Evolutionary conservation across 192 early-diverging fungal species (phyloP).

Genomic region (Umbelopsis sp.): DNA sequence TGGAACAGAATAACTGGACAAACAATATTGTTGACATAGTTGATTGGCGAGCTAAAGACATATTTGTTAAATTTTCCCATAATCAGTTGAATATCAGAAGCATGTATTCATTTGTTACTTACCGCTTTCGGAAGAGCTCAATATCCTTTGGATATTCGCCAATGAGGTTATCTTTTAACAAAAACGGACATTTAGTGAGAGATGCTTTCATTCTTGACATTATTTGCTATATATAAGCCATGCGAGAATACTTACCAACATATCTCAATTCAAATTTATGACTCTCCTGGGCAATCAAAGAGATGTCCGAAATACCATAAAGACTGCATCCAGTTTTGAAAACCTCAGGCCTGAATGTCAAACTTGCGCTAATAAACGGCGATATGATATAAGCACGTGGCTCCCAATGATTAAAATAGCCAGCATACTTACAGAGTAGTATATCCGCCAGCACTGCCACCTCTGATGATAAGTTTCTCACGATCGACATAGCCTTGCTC

Average conservation of each 20-base stretch:
- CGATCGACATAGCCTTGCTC: slow-evolving; percentile 57
- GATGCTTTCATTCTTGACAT: not conserved
- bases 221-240: too few relatives aligned
- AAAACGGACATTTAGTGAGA: not conserved
- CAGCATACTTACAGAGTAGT: slow-evolving; percentile 47
- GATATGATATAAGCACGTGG: not conserved
- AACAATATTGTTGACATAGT: slow-evolving; percentile 57
- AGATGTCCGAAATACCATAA: slow-evolving; percentile 76
- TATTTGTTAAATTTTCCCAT: not conserved
- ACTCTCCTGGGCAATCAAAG: slow-evolving; percentile 66
- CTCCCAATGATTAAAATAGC: not conserved
- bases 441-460: slow-evolving; percentile 72
- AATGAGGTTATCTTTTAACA: slow-evolving; percentile 46
- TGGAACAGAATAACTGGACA: slow-evolving; percentile 76
- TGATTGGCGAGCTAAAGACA: slow-evolving; percentile 55
- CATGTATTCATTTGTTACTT: not conserved
- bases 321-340: slow-evolving; percentile 72
- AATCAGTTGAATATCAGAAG: too few relatives aligned
- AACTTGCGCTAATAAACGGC: slow-evolving; percentile 36
- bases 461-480: slow-evolving; percentile 64
- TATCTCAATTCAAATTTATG: slow-evolving; percentile 81
- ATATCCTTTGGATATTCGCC: slow-evolving; percentile 59
- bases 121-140: slow-evolving; percentile 58
- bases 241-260: slow-evolving; percentile 33
- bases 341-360: slow-evolving; percentile 69